A percentile compares a stretch with the other conserved stretches of the same genome.
phyloP scores from a whole-genome alignment of 805 yeast species.

The Nakazawaea molendinolei region DNA sequence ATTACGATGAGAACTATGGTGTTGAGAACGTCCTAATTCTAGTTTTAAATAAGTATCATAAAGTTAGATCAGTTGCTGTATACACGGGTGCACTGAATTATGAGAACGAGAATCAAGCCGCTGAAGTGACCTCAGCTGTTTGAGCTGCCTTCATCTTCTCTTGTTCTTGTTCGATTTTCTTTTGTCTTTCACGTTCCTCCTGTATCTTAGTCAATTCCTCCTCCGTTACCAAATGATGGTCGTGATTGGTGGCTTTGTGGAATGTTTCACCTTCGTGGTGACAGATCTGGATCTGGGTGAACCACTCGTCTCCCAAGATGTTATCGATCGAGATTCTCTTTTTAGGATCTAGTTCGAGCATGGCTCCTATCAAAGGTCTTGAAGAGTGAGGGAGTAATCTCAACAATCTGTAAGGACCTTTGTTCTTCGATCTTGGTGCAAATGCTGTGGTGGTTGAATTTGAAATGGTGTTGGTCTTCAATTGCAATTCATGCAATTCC shows the following conservation, averaged over 20 bases:
- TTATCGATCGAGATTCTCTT: constrained; percentile 54
- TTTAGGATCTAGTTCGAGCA: constrained; percentile 57
- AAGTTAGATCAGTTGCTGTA: too few relatives aligned
- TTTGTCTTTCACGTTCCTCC: constrained; percentile 25
- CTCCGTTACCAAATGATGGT: constrained; percentile 64
- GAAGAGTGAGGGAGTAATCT: constrained; percentile 65
- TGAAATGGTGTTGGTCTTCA: constrained; percentile 9
- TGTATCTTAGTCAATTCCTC: constrained; percentile 44
- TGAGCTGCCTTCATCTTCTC: neutral
- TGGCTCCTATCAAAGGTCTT: constrained; percentile 51
- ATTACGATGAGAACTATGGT: too few relatives aligned
- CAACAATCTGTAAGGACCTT: constrained; percentile 69
- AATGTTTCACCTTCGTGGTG: constrained; percentile 22
- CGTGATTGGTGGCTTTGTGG: constrained; percentile 34
- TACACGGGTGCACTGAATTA: too few relatives aligned
- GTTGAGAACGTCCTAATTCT: too few relatives aligned
- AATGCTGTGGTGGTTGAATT: constrained; percentile 16
- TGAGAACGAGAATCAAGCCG: too few relatives aligned
- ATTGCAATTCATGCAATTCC: constrained; percentile 10
- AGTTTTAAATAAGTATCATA: too few relatives aligned
- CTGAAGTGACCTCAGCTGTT: neutral
- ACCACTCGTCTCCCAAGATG: constrained; percentile 53
- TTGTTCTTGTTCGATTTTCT: constrained; percentile 15
- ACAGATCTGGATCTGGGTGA: constrained; percentile 51
- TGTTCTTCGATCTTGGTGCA: constrained; percentile 32